Evolutionary conservation across 2,329 filamentous ascomycete species (phyloP).

Genomic region (Fusarium sororula): DNA sequence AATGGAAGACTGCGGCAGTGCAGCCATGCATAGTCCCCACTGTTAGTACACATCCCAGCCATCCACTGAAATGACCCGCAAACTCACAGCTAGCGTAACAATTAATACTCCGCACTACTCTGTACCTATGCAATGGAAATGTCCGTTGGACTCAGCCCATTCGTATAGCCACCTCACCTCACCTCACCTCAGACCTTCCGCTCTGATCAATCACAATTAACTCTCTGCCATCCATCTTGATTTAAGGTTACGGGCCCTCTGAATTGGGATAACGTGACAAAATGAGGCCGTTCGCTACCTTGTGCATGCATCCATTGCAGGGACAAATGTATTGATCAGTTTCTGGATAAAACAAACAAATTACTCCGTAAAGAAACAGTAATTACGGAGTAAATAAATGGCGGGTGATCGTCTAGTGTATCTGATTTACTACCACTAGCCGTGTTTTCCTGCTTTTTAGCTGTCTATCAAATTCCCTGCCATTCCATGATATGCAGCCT

Average conservation of each 20-base stretch:
- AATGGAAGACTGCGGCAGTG: conserved; percentile 19
- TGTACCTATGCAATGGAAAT: not conserved
- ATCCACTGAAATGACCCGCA: not conserved
- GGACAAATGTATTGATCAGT: not conserved
- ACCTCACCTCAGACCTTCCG: not conserved
- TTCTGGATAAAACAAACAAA: conserved; percentile 5
- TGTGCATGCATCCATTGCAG: not conserved
- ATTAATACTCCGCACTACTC: too few relatives aligned
- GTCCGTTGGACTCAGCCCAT: conserved; percentile 28
- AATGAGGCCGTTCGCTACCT: not conserved
- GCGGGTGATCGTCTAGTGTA: not conserved
- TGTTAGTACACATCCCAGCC: conserved; percentile 13
- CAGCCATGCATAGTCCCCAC: conserved; percentile 10
- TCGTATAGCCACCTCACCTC: conserved; percentile 20
- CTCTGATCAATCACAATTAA: not conserved
- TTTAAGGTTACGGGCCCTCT: not conserved
- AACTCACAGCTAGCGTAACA: conserved; percentile 9
- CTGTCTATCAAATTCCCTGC: not conserved
- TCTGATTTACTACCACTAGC: not conserved
- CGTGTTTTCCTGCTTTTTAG: not conserved
- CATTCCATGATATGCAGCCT: conserved; percentile 22
- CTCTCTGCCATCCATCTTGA: conserved; percentile 5
- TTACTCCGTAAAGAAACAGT: not conserved
- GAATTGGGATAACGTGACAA: not conserved
- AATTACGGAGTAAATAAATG: not conserved